Evolutionary conservation across 208 protist species (phyloP), one percentile per base, ranked within the genome.

Genomic region (Trichomonas vaginalis): DNA sequence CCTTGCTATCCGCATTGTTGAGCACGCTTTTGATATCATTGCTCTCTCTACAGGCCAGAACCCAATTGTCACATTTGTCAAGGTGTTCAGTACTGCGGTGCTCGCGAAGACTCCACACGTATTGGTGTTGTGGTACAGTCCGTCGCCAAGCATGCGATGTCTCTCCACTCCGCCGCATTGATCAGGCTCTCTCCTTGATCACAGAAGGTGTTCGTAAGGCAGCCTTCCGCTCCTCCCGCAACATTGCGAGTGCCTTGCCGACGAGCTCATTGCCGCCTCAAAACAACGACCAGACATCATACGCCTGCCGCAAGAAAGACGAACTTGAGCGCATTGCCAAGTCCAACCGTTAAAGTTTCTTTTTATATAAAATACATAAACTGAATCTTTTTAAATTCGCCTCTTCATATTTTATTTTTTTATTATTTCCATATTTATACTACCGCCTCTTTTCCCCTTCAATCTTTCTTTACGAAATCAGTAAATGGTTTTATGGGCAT

Each of bases 271-370:
- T 96, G 98, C 98, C 96, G 98, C 99, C 95, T 37, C 95, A 48
- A 15, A 96, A 95, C 95, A 97, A 98, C 47, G 99, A 98, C 92
- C 98, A 98, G 96, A 99, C 99, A 98, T 99, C 98, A 37, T 99
- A 99, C 96, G 99, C 99, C 96, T 99, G 99, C 97, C 99, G 99
- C 97, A 99, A 99, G 98, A 99, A 99, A 98, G 99, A 99, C 98
- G 99, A 99, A 98, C 98, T 99, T 95, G 99, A 99, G 98, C 98
- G 99, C 98, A 98, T 99, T 95, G 99, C 99, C 97, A 99, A 99
- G 98, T 98, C 98, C 96, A 99, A 99, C 98, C 98, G 99, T 96
- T 99, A 99, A 99, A 97, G 8, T 48, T 14, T 47, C n/a, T 83
- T 83, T 37, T 42, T 83, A 83, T 83, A 88, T 88, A 45, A 12